Conservation (phyloP, 192 early-diverging fungal species). For the Entomortierella lignicola region DNA sequence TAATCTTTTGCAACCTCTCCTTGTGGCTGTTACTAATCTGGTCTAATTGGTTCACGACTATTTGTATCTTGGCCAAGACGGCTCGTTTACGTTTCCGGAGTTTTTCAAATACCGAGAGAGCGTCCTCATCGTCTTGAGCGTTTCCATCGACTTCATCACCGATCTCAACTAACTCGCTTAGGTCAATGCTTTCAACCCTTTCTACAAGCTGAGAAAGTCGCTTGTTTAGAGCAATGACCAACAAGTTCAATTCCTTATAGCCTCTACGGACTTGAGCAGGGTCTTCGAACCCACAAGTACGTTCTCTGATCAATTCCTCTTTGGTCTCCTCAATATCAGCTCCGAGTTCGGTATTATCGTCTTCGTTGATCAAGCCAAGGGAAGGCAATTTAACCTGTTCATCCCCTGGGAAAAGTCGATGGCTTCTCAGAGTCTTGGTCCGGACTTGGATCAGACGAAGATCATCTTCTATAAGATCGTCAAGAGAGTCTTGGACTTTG, state of each 20-base stretch:
- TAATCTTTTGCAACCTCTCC: no score
- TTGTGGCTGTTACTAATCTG: no score
- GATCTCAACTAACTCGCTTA: constrained; percentile 20
- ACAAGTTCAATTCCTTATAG: constrained; percentile 17
- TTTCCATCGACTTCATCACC: constrained; percentile 20
- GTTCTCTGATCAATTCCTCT: constrained; percentile 45
- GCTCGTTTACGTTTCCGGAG: constrained; percentile 17
- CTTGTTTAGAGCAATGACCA: constrained; percentile 21
- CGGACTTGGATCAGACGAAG: constrained; percentile 38
- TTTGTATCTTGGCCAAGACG: constrained; percentile 11
- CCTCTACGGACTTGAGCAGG: constrained; percentile 23
- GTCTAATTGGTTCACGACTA: constrained; percentile 5
- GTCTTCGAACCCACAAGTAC: constrained; percentile 23
- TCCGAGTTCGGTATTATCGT: constrained; percentile 17
- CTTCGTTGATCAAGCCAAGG: constrained; percentile 24
- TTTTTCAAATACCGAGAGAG: constrained; percentile 24
- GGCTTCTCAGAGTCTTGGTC: constrained; percentile 22
- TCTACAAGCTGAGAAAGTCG: constrained; percentile 8
- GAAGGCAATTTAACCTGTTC: constrained; percentile 19
- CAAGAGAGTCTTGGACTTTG: constrained; percentile 19
- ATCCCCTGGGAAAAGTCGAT: constrained; percentile 27
- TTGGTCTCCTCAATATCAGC: constrained; percentile 26
- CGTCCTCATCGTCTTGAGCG: constrained; percentile 12
- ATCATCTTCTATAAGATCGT: constrained; percentile 16
- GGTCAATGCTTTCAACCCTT: constrained; percentile 3